Evolutionary conservation across 2,329 filamentous ascomycete species (phyloP).

Genomic region (Fusarium siculi): DNA sequence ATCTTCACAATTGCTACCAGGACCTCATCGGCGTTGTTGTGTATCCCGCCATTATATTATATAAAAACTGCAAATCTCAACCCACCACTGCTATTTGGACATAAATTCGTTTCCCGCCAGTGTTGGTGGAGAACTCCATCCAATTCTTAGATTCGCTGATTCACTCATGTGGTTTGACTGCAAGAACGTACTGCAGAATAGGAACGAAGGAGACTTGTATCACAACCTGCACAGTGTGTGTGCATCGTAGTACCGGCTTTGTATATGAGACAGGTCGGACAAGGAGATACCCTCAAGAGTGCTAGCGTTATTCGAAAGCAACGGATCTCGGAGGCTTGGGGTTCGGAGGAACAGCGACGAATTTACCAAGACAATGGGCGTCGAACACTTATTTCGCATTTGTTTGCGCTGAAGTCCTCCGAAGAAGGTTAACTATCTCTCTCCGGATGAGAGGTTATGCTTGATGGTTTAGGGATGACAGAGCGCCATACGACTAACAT

Average conservation of each 20-base stretch:
- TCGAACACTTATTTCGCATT: constrained; percentile 45
- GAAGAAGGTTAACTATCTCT: constrained; percentile 30
- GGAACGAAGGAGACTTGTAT: constrained; percentile 49
- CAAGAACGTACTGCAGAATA: constrained; percentile 51
- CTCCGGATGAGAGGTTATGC: constrained; percentile 4
- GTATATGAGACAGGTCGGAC: constrained; percentile 51
- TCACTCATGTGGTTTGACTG: constrained; percentile 49
- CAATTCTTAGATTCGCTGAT: constrained; percentile 47
- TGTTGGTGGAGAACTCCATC: constrained; percentile 36
- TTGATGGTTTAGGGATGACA: background rate
- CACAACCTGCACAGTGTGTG: constrained; percentile 49
- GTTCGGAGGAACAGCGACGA: constrained; percentile 46
- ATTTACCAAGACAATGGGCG: constrained; percentile 44
- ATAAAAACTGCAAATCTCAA: constrained; percentile 54
- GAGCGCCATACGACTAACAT: background rate
- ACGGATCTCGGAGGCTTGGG: constrained; percentile 54
- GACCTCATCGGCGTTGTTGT: constrained; percentile 46
- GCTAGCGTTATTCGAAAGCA: constrained; percentile 51
- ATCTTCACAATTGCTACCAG: constrained; percentile 36
- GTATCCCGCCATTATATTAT: constrained; percentile 50
- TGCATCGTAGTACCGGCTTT: constrained; percentile 51
- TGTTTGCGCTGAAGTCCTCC: constrained; percentile 41
- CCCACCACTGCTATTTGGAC: constrained; percentile 52
- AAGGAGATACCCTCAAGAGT: constrained; percentile 48
- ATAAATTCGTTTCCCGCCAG: constrained; percentile 47